Conservation (phyloP, 306 rosid species). For the Cicer pinnatifidum region DNA sequence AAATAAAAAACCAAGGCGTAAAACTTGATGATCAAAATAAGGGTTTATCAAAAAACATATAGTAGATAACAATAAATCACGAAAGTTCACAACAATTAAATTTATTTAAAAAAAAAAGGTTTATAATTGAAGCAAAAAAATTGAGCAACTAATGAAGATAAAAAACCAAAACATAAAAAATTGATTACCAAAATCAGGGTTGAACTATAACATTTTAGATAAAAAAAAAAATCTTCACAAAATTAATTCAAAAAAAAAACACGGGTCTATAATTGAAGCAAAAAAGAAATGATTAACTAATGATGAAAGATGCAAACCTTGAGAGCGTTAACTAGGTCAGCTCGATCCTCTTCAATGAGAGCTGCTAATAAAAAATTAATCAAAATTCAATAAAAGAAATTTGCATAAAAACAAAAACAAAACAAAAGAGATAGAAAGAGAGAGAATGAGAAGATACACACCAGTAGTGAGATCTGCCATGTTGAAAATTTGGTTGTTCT, state of each 20-base stretch:
- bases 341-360: slow-evolving; percentile 61
- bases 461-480: background rate
- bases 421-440: background rate
- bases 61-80: background rate
- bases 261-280: background rate
- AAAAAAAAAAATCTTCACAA: background rate
- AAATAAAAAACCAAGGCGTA: background rate
- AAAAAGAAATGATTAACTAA: background rate
- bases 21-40: background rate
- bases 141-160: background rate
- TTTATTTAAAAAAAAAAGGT: too few relatives aligned
- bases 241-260: too few relatives aligned
- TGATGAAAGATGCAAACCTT: slow-evolving; percentile 53
- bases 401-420: background rate
- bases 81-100: too few relatives aligned
- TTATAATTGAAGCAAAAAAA: background rate
- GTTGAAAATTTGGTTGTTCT: background rate
- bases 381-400: background rate
- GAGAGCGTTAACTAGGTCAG: slow-evolving; percentile 61
- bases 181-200: background rate
- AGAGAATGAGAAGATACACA: background rate
- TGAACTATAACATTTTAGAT: background rate
- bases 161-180: background rate
- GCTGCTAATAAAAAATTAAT: slow-evolving; percentile 40
- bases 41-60: background rate